A percentile compares a stretch with the other conserved stretches of the same genome.
phyloP scores from a whole-genome alignment of 2,329 filamentous ascomycete genomes.

The Colletotrichum cordylinicola region DNA sequence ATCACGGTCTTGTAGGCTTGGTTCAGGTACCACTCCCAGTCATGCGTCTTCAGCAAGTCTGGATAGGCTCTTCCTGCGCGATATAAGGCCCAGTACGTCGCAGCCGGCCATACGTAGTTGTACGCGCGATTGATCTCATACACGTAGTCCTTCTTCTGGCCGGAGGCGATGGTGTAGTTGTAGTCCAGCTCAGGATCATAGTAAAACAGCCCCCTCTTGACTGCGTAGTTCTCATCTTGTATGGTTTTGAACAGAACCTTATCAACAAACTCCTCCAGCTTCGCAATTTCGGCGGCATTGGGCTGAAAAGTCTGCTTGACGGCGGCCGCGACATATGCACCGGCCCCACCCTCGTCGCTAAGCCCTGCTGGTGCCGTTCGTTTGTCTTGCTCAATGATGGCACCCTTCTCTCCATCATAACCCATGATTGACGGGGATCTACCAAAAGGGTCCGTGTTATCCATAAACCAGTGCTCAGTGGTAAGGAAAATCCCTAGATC shows the following conservation, averaged over 20 bases:
- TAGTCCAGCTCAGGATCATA: slow-evolving; percentile 52
- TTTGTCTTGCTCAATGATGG: slow-evolving; percentile 49
- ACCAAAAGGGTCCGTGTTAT: slow-evolving; percentile 57
- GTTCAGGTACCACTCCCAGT: slow-evolving; percentile 59
- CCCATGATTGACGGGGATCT: slow-evolving; percentile 60
- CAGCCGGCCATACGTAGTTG: slow-evolving; percentile 62
- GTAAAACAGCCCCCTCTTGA: slow-evolving; percentile 56
- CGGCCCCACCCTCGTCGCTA: slow-evolving; percentile 64
- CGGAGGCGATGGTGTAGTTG: slow-evolving; percentile 47
- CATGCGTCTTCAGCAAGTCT: slow-evolving; percentile 40
- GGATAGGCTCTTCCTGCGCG: slow-evolving; percentile 56
- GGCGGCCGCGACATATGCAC: slow-evolving; percentile 57
- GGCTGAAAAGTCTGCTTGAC: slow-evolving; percentile 61
- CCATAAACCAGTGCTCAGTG: slow-evolving; percentile 55
- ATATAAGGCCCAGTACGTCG: slow-evolving; percentile 63
- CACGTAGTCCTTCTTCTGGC: slow-evolving; percentile 44
- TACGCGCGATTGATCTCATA: slow-evolving; percentile 57
- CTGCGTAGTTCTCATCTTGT: slow-evolving; percentile 50
- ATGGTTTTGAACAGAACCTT: slow-evolving; percentile 54
- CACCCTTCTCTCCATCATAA: slow-evolving; percentile 55
- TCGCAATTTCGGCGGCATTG: slow-evolving; percentile 49
- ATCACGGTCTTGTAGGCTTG: slow-evolving; percentile 58
- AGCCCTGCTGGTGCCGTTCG: slow-evolving; percentile 64
- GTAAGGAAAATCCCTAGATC: slow-evolving; percentile 59
- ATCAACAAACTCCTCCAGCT: slow-evolving; percentile 59